Base-by-base conservation (phyloP, 139 green algal genomes). In the Edaphochlamys debaryana region DNA sequence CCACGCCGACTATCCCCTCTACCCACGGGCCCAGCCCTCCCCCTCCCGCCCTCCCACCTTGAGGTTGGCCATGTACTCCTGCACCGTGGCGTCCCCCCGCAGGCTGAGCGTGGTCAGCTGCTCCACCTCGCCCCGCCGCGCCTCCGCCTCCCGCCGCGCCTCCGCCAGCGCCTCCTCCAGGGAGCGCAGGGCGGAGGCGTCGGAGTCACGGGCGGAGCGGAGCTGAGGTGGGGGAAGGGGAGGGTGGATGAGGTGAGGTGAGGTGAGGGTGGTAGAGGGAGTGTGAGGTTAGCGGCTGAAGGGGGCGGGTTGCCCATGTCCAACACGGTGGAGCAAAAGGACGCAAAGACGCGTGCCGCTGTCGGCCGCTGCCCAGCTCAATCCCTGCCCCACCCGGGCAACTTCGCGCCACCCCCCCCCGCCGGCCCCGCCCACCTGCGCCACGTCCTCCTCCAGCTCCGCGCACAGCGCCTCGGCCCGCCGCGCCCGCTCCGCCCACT, bases 41-140 rank as follows among this genome's bases (percentile, higher is more conserved):
- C 15, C 34, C 64, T 8, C 19, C 11, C 5, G 7, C 19, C 3
- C 38, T 4, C 64, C 67, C 72, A 90, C 89, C 88, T 91, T 95
- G 48, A 94, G 75, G 67, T 86, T 87, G n/a, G 85, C 73, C 90
- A 95, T 94, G 83, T 92, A 94, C 67, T 94, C 92, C 75, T 94
- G 90, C 54, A 95, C 85, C 6, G 92, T 95, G n/a, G 92, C 91
- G 67, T 95, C 92, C 4, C 91, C 92, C 37, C 86, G 71, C 56
- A 94, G 77, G 68, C 88, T 89, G 68, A 94, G 85, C 13, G 87
- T 93, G 27, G 85, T 93, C 45, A 94, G 85, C 87, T 92, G 85
- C 48, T 94, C 91, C 76, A 94, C 90, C 80, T 93, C 86, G 58
- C 66, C 34, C 7, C 80, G 58, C 37, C 77, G 68, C 0, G 74